These are phyloP conservation scores for Neocatenulostroma microsporum DNA, from an alignment of 2,329 filamentous ascomycete species.

Conservation along the genomic window DNA sequence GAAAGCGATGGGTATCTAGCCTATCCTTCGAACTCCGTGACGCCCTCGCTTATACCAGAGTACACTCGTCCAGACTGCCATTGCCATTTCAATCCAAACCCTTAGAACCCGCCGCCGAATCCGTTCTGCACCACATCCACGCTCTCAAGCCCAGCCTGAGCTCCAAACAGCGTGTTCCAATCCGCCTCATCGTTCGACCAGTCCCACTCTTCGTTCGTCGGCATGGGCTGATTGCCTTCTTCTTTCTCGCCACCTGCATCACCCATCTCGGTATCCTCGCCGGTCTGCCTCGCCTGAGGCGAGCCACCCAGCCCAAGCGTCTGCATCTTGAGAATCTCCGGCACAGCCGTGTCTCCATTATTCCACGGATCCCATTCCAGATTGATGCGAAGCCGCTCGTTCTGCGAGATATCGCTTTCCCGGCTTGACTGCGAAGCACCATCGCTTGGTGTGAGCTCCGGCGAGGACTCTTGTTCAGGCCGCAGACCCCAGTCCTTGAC, in stretches of 20 bases:
- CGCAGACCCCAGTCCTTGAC: constrained; percentile 17
- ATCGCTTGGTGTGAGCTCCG: constrained; percentile 23
- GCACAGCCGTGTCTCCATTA: constrained; percentile 24
- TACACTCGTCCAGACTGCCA: too few species aligned
- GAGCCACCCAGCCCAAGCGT: background rate
- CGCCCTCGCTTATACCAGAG: too few species aligned
- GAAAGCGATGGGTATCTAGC: too few species aligned
- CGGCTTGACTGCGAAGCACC: constrained; percentile 30
- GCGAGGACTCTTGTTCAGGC: constrained; percentile 15
- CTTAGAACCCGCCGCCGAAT: too few species aligned
- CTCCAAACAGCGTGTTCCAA: constrained; percentile 5
- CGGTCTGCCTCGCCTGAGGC: too few species aligned
- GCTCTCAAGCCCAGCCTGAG: constrained; percentile 2
- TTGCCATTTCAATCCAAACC: too few species aligned
- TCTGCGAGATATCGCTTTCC: constrained; percentile 37
- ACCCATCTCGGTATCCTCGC: background rate
- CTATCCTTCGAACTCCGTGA: too few species aligned
- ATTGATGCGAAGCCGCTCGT: constrained; percentile 35
- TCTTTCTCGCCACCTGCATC: background rate
- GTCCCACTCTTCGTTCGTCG: constrained; percentile 4
- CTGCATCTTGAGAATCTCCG: constrained; percentile 11
- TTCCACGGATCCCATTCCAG: constrained; percentile 26
- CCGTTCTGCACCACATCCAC: constrained; percentile 2
- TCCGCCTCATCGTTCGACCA: constrained; percentile 1
- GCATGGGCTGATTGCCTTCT: too few species aligned